Evolutionary conservation across 1,139 yeast genomes (phyloP).

Genomic region (Suhomyces choctaworum): DNA sequence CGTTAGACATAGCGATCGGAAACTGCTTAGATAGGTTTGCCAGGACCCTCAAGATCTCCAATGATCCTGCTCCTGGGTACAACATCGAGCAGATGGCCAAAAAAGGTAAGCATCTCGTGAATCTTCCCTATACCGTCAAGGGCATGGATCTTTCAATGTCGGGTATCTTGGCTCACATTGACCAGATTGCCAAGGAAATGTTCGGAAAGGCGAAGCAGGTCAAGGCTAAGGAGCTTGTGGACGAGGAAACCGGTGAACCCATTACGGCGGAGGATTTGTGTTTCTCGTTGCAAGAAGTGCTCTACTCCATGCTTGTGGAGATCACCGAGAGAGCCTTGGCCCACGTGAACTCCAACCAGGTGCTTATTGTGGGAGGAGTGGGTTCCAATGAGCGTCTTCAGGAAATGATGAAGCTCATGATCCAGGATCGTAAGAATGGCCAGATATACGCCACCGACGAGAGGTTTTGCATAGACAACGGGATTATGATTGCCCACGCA

Average conservation of each 20-base stretch:
- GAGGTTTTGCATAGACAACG: constrained; percentile 94
- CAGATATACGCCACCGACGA: constrained; percentile 92
- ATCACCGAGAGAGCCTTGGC: constrained; percentile 99
- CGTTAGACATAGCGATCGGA: constrained; percentile 95
- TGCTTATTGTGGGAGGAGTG: constrained; percentile 95
- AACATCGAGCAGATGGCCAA: constrained; percentile 94
- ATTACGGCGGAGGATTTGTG: constrained; percentile 87
- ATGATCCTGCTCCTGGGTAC: constrained; percentile 96
- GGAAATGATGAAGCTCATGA: constrained; percentile 96
- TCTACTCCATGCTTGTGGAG: constrained; percentile 95
- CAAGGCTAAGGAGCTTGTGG: constrained; percentile 49
- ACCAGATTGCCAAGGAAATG: constrained; percentile 72
- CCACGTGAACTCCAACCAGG: constrained; percentile 87
- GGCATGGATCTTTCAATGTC: constrained; percentile 99
- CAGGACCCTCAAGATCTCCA: constrained; percentile 79
- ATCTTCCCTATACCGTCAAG: constrained; percentile 90
- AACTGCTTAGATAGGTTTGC: constrained; percentile 97
- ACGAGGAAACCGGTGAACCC: constrained; percentile 53
- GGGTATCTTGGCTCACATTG: constrained; percentile 86
- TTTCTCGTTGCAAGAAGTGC: constrained; percentile 86
- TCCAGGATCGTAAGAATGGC: constrained; percentile 77
- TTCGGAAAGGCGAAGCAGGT: constrained; percentile 39
- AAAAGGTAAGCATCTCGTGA: constrained; percentile 65
- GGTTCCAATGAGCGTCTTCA: constrained; percentile 92
- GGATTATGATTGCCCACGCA: constrained; percentile 99